Percentiles rank a stretch among this genome's conserved stretches.
Conservation (phyloP, 306 rosid genomes). For the Medicago ruthenica region DNA sequence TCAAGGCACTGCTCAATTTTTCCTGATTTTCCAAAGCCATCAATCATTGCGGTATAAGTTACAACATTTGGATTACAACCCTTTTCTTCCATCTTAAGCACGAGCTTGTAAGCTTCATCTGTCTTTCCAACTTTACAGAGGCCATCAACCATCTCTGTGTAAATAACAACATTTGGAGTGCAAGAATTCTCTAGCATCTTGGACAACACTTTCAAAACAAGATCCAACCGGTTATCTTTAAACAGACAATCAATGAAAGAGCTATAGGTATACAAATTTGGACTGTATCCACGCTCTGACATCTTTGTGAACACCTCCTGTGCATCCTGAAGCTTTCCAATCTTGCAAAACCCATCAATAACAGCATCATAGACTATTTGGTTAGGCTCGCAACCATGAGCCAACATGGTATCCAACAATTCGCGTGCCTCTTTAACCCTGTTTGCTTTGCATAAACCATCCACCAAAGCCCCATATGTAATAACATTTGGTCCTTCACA, state of each 20-base stretch:
- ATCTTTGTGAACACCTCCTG: constrained; percentile 78
- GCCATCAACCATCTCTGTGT: constrained; percentile 90
- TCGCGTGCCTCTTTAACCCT: constrained; percentile 71
- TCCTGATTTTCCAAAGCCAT: constrained; percentile 80
- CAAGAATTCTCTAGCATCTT: constrained; percentile 82
- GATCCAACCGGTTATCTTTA: constrained; percentile 79
- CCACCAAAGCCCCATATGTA: constrained; percentile 87
- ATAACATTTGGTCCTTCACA: constrained; percentile 64
- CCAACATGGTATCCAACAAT: constrained; percentile 68
- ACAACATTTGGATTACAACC: constrained; percentile 83
- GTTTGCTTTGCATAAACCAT: constrained; percentile 90
- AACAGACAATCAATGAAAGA: constrained; percentile 80
- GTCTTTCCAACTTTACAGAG: constrained; percentile 81
- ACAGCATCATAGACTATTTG: constrained; percentile 79
- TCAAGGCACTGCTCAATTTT: constrained; percentile 72
- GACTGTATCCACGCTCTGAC: constrained; percentile 74
- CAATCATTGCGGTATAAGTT: constrained; percentile 90
- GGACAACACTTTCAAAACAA: constrained; percentile 77
- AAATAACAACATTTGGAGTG: constrained; percentile 83
- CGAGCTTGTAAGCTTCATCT: constrained; percentile 80
- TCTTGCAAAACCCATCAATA: constrained; percentile 86
- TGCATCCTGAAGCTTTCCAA: constrained; percentile 78
- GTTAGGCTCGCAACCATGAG: constrained; percentile 75
- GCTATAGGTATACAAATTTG: constrained; percentile 79
- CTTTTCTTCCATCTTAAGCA: constrained; percentile 87